Conservation (phyloP, 139 green algal genomes). For the Ettlia oleoabundans region DNA sequence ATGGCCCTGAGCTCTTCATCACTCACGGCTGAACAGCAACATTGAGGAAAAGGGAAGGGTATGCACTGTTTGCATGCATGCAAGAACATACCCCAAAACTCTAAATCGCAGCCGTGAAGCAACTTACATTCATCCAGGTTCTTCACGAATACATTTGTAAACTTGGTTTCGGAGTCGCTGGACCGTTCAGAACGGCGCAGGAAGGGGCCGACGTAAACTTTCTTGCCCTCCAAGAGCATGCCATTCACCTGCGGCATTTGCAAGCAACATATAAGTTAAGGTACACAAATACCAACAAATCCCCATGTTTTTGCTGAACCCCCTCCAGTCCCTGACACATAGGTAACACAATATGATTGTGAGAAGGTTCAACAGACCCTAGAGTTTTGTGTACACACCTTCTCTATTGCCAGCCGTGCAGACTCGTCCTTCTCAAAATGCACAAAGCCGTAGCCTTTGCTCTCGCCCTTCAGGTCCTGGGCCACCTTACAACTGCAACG, state of each 20-base stretch:
- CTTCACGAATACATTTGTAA: constrained; percentile 96
- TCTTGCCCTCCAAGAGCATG: constrained; percentile 74
- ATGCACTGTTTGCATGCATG: background rate
- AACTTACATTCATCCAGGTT: constrained; percentile 70
- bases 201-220: constrained; percentile 87
- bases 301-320: too few relatives aligned
- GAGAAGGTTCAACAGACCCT: too few relatives aligned
- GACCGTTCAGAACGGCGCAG: constrained; percentile 76
- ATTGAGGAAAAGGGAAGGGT: background rate
- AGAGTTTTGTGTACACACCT: too few relatives aligned
- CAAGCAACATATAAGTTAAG: background rate
- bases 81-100: background rate
- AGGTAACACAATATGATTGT: too few relatives aligned
- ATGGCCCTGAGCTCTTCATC: constrained; percentile 77
- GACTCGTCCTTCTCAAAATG: constrained; percentile 89
- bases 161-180: constrained; percentile 63
- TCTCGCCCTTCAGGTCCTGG: constrained; percentile 57
- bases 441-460: constrained; percentile 95
- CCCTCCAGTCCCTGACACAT: too few relatives aligned
- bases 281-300: too few relatives aligned
- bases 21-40: constrained; percentile 42
- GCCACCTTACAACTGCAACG: constrained; percentile 61
- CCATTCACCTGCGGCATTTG: constrained; percentile 61
- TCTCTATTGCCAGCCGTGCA: constrained; percentile 83
- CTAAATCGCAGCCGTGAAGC: background rate